Evolutionary conservation across 139 green algal species (phyloP), one percentile per base, ranked within the genome.

Genomic region (Tetratostichococcus sp.): DNA sequence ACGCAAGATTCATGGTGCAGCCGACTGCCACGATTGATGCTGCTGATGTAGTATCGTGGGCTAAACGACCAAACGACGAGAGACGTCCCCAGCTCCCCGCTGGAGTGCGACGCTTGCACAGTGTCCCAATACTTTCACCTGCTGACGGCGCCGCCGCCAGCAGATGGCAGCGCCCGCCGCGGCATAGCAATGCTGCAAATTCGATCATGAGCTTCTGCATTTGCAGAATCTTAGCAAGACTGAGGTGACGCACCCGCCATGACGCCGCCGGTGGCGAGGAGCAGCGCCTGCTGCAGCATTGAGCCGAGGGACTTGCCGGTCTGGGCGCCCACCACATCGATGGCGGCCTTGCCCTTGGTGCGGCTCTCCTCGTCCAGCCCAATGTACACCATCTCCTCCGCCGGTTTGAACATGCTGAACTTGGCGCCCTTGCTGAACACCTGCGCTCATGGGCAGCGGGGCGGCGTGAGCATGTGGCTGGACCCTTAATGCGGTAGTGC

Each of bases 341-440:
- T 94, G 34, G 94, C 93, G 21, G 94, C 94, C 81, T 98, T 98
- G 67, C 94, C 92, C 73, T 96, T 94, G 42, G 92, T 97, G 50
- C 90, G 76, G 30, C 79, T 82, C 74, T 94, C 81, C 35, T 91
- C 86, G 73, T 93, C 89, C 71, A 93, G 77, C 4, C 81, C 80
- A 34, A 93, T 94, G 81, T 93, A 92, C 35, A 94, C 93, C 92
- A 98, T 97, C 85, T 98, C 94, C 79, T 97, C 94, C 14, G 93
- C 91, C 14, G 94, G 94, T 86, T 98, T 98, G 84, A 95, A 97
- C 84, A 98, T 84, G 30, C 67, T 86, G 79, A 97, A 97, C 86
- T 97, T 97, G 75, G 92, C 90, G n/a, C 85, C 87, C 74, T 88
- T 89, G 69, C 77, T 77, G 71, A 97, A 89, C 30, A 97, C 89